These are phyloP conservation scores for Chiua virens DNA, from an alignment of 768 basidiomycete species.

Conservation along the genomic window DNA sequence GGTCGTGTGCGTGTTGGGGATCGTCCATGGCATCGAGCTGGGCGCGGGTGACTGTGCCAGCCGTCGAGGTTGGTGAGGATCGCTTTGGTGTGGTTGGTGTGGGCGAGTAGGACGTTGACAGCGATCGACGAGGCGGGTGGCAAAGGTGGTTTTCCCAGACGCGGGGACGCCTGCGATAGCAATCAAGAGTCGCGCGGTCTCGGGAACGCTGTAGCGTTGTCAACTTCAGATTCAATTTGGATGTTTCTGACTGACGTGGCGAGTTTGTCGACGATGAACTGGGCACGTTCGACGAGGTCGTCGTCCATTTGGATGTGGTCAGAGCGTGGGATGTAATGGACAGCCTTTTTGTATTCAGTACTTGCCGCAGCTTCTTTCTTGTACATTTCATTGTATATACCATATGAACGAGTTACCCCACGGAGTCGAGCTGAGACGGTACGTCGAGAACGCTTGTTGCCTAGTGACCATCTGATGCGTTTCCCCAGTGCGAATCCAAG, in stretches of 20 bases:
- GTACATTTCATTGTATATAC: no score
- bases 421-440: background rate
- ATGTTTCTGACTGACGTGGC: conserved; percentile 32
- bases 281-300: conserved; percentile 40
- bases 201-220: conserved; percentile 9
- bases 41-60: conserved; percentile 83
- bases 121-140: conserved; percentile 54
- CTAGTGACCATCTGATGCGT: background rate
- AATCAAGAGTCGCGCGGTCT: conserved; percentile 53
- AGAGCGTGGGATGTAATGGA: background rate
- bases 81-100: conserved; percentile 32
- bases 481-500: conserved; percentile 59
- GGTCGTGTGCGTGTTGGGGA: conserved; percentile 71
- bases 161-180: conserved; percentile 82
- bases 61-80: conserved; percentile 84
- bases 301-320: conserved; percentile 35
- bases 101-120: conserved; percentile 46
- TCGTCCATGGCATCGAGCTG: conserved; percentile 77
- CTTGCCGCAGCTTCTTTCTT: background rate
- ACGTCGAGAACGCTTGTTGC: background rate
- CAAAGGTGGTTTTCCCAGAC: conserved; percentile 82
- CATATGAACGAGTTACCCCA: no score
- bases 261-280: conserved; percentile 37
- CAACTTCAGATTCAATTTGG: background rate
- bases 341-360: background rate